Percentiles rank a stretch among this genome's conserved stretches.
Conservation (phyloP, 345 rosid genomes). For the Microthlaspi erraticum region DNA sequence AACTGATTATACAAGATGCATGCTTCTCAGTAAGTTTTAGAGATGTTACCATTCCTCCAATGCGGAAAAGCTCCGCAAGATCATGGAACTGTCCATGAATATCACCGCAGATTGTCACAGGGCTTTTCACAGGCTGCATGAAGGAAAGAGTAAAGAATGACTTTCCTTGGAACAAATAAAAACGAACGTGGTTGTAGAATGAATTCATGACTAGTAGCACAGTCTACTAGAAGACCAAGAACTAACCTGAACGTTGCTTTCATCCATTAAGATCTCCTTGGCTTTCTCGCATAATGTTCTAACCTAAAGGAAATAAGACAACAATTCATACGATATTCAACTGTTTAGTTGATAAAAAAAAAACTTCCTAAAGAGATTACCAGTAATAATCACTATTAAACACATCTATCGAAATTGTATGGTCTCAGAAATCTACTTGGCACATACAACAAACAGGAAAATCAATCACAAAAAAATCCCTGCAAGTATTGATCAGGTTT, state of each 20-base stretch:
- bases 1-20: constrained; percentile 1
- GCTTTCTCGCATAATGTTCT: constrained; percentile 89
- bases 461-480: background rate
- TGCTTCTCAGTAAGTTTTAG: constrained; percentile 12
- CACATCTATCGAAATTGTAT: background rate
- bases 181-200: background rate
- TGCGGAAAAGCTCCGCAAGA: constrained; percentile 97
- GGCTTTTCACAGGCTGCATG: constrained; percentile 89
- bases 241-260: constrained; percentile 97
- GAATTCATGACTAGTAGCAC: constrained; percentile 14
- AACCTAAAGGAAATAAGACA: constrained; percentile 55
- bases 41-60: constrained; percentile 83
- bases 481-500: constrained; percentile 8
- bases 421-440: constrained; percentile 10
- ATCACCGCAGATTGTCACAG: constrained; percentile 96
- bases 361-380: constrained; percentile 8
- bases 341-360: too few relatives aligned
- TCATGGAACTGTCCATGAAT: constrained; percentile 98
- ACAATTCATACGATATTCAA: background rate
- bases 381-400: constrained; percentile 9
- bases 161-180: background rate
- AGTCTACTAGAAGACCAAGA: constrained; percentile 26
- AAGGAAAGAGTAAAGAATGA: constrained; percentile 14
- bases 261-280: constrained; percentile 94
- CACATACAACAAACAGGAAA: constrained; percentile 11